A percentile compares a stretch with the other conserved stretches of the same genome.
phyloP scores from a whole-genome alignment of 2,329 filamentous ascomycete genomes.

The Fusarium sp. region DNA sequence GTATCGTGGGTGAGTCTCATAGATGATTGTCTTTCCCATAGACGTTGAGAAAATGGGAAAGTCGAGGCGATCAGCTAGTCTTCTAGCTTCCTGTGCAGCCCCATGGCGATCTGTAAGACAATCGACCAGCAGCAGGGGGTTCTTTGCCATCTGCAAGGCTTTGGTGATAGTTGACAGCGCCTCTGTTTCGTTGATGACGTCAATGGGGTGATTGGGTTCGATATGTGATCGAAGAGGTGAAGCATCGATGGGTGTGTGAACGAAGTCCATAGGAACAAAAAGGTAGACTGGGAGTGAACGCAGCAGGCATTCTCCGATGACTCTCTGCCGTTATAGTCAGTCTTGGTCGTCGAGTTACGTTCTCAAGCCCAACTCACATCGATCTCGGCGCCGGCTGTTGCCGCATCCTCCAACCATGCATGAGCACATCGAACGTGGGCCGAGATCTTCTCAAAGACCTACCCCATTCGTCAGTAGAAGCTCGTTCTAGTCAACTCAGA shows the following conservation, averaged over 20 bases:
- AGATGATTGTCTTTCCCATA: constrained; percentile 19
- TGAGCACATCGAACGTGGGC: constrained; percentile 12
- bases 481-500: accelerated
- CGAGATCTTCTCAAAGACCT: constrained; percentile 22
- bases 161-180: not conserved
- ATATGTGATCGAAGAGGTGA: constrained; percentile 1
- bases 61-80: not conserved
- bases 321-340: not conserved
- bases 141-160: not conserved
- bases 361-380: not conserved
- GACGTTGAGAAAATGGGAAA: constrained; percentile 17
- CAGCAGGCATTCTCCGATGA: constrained; percentile 10
- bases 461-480: not conserved
- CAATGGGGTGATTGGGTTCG: not conserved
- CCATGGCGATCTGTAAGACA: constrained; percentile 13
- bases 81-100: not conserved
- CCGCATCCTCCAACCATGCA: constrained; percentile 15
- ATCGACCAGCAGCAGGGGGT: constrained; percentile 6
- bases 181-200: not conserved
- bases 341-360: no score
- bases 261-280: constrained; percentile 27
- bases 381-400: constrained; percentile 5
- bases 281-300: constrained; percentile 14
- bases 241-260: not conserved
- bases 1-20: constrained; percentile 6